phyloP scores from a whole-genome alignment of 257 asterid genomes.

The Solanum paucissectum region DNA sequence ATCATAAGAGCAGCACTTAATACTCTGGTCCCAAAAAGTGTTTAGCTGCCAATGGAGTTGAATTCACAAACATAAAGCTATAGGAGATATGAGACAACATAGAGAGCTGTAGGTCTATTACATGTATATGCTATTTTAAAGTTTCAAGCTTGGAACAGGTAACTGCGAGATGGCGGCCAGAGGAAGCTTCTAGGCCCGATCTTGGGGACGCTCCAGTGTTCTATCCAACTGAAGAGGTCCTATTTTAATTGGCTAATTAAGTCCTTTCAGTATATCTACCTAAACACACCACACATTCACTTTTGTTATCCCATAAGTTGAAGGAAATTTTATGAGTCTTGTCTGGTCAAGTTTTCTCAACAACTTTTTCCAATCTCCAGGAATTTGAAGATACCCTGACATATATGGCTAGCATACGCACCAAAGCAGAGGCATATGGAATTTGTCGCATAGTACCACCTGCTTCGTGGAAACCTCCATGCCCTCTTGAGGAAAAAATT shows the following conservation, averaged over 20 bases:
- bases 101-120: background rate
- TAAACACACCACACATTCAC: background rate
- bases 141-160: constrained; percentile 48
- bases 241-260: background rate
- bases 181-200: constrained; percentile 67
- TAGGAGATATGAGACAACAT: background rate
- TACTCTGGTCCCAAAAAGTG: background rate
- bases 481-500: constrained; percentile 58
- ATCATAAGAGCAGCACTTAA: background rate
- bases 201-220: constrained; percentile 85
- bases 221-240: constrained; percentile 93
- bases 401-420: constrained; percentile 73
- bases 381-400: constrained; percentile 83
- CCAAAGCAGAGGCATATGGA: constrained; percentile 78
- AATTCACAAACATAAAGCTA: background rate
- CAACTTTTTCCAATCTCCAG: constrained; percentile 25
- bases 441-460: constrained; percentile 98
- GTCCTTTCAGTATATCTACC: background rate
- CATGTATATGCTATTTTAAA: constrained; percentile 1
- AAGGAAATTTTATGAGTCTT: background rate
- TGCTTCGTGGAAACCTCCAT: constrained; percentile 91
- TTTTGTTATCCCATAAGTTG: background rate
- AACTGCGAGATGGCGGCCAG: constrained; percentile 76
- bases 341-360: constrained; percentile 2
- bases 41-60: background rate